A percentile compares a stretch with the other conserved stretches of the same genome.
phyloP scores from a whole-genome alignment of 345 rosid species.

The rapeseed (Brassica napus) region DNA sequence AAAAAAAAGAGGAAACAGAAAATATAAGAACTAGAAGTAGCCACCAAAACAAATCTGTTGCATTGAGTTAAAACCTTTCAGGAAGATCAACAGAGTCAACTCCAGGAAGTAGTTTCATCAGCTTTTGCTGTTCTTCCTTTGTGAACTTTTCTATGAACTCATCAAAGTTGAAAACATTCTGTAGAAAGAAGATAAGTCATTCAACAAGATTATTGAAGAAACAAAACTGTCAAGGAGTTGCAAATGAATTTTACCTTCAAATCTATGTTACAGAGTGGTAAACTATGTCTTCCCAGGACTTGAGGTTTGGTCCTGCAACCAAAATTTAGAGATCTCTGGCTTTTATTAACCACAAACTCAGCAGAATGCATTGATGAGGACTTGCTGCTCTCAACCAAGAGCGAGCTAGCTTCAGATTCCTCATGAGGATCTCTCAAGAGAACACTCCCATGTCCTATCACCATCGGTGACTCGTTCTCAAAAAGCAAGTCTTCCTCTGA shows the following conservation, averaged over 20 bases:
- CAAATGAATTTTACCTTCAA: conserved; percentile 61
- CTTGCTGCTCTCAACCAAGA: conserved; percentile 72
- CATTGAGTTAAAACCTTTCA: conserved; percentile 49
- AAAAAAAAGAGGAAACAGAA: conserved; percentile 18
- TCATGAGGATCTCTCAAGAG: conserved; percentile 86
- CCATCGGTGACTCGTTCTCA: conserved; percentile 83
- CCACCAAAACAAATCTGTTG: neutral
- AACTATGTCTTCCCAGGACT: conserved; percentile 53
- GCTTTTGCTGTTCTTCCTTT: conserved; percentile 72
- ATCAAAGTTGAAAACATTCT: conserved; percentile 82
- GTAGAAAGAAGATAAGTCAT: conserved; percentile 5
- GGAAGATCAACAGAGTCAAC: conserved; percentile 57
- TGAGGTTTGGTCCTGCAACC: conserved; percentile 71
- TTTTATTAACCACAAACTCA: neutral
- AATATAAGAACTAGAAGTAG: neutral
- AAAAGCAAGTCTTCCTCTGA: conserved; percentile 90
- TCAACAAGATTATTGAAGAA: neutral
- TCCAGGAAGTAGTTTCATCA: conserved; percentile 70
- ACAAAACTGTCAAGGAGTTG: conserved; percentile 9
- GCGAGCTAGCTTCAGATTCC: conserved; percentile 98
- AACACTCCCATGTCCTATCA: conserved; percentile 95
- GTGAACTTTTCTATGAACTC: conserved; percentile 66
- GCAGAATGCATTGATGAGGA: conserved; percentile 34
- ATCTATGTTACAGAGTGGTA: conserved; percentile 71
- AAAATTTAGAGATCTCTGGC: conserved; percentile 9